These are phyloP conservation scores for Theileria sp. DNA, from an alignment of 169 alveolate genomes.

Conservation along the genomic window DNA sequence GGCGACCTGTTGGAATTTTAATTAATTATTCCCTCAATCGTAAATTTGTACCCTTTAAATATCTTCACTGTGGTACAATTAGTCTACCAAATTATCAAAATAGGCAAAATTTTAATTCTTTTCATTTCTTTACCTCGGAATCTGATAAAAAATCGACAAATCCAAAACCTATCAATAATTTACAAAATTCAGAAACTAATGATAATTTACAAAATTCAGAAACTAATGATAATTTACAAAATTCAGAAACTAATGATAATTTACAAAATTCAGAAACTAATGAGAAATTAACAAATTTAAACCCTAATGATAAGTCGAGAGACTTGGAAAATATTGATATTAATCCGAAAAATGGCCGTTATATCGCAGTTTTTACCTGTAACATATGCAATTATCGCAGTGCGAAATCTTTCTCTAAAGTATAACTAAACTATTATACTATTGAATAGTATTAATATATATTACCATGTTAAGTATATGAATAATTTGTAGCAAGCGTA, in stretches of 20 bases:
- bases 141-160: background rate
- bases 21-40: background rate
- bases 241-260: background rate
- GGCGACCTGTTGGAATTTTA: background rate
- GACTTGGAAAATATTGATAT: background rate
- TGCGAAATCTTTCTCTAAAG: conserved; percentile 74
- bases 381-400: conserved; percentile 66
- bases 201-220: background rate
- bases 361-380: conserved; percentile 67
- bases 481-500: conserved; percentile 45
- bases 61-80: background rate
- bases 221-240: background rate
- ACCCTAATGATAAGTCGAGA: background rate
- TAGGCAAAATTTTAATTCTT: background rate
- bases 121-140: background rate
- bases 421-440: too few species aligned
- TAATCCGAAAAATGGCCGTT: conserved; percentile 10
- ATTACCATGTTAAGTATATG: background rate
- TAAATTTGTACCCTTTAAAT: background rate
- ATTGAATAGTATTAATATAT: too few species aligned
- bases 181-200: background rate
- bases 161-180: background rate
- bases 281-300: too few species aligned
- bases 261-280: too few species aligned
- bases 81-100: background rate